These are phyloP conservation scores for Ricinus communis DNA, from an alignment of 345 rosid genomes.

Conservation along the genomic window DNA sequence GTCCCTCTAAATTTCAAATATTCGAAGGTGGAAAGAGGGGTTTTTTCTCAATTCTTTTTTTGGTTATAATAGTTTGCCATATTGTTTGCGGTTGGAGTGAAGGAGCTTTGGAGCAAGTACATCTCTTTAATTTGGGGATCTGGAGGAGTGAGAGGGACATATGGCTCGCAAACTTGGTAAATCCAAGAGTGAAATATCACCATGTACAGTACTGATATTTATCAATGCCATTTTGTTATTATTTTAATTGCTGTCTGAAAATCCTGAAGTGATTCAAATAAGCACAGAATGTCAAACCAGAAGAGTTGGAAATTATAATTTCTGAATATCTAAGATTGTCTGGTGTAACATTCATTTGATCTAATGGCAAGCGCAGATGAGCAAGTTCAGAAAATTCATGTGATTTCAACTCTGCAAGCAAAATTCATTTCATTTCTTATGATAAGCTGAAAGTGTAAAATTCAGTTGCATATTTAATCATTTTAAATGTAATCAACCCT, in stretches of 20 bases:
- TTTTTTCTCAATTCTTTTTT: neutral
- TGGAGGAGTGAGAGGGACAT: neutral
- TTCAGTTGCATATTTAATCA: neutral
- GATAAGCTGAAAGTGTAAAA: neutral
- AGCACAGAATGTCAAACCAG: too few relatives aligned
- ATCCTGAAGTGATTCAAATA: too few relatives aligned
- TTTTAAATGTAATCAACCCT: too few relatives aligned
- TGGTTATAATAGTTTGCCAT: neutral
- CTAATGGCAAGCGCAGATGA: neutral
- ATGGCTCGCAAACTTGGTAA: neutral
- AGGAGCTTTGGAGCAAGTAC: conserved; percentile 1
- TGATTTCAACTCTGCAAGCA: too few relatives aligned
- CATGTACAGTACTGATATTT: conserved; percentile 15
- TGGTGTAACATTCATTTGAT: neutral
- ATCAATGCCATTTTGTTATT: neutral
- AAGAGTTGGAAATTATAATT: too few relatives aligned
- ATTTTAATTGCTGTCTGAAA: neutral
- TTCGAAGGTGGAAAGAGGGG: neutral
- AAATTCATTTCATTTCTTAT: neutral
- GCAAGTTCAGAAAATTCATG: neutral
- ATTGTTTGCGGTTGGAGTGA: conserved; percentile 15
- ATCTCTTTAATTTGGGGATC: neutral
- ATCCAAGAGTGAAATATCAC: neutral
- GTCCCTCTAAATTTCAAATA: conserved; percentile 11
- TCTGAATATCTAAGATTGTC: too few relatives aligned